phyloP scores from a whole-genome alignment of 1,139 yeast species.

The Yamadazyma oceani region DNA sequence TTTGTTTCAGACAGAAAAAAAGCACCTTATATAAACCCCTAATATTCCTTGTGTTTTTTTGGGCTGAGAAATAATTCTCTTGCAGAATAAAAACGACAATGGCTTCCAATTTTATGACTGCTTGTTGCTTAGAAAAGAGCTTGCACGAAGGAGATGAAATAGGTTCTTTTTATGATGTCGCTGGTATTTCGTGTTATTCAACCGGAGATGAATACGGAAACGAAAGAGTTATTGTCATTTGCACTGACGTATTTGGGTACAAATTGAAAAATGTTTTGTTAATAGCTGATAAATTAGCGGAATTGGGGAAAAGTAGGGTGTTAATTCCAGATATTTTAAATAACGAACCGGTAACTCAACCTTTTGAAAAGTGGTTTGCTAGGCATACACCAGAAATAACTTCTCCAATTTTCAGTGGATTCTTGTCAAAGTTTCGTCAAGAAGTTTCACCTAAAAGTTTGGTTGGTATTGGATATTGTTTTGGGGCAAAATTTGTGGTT shows the following conservation, averaged over 20 bases:
- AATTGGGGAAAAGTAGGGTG: slow-evolving; percentile 58
- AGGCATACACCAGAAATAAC: slow-evolving; percentile 53
- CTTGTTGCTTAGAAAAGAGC: slow-evolving; percentile 44
- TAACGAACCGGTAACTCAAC: slow-evolving; percentile 45
- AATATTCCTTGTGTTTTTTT: too few relatives aligned
- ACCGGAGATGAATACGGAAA: slow-evolving; percentile 46
- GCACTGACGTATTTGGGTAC: slow-evolving; percentile 72
- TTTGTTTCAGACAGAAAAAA: too few relatives aligned
- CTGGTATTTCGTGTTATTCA: slow-evolving; percentile 56
- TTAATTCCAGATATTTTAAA: slow-evolving; percentile 72
- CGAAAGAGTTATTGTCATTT: slow-evolving; percentile 54
- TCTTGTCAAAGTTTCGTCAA: slow-evolving; percentile 40
- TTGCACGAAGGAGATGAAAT: slow-evolving; percentile 52
- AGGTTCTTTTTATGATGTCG: slow-evolving; percentile 43
- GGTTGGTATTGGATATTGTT: slow-evolving; percentile 77
- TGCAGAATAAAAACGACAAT: slow-evolving; percentile 19
- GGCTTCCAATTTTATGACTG: slow-evolving; percentile 57
- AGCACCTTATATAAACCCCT: too few relatives aligned
- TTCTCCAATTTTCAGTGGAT: slow-evolving; percentile 37
- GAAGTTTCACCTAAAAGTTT: slow-evolving; percentile 52
- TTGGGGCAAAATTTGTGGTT: slow-evolving; percentile 71
- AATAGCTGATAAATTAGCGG: slow-evolving; percentile 71
- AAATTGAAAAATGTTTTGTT: slow-evolving; percentile 53
- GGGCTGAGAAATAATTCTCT: too few relatives aligned
- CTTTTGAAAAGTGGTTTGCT: slow-evolving; percentile 49